Base-by-base conservation (phyloP, 108 stramenopile genomes). In the Skeletonema marinoi region DNA sequence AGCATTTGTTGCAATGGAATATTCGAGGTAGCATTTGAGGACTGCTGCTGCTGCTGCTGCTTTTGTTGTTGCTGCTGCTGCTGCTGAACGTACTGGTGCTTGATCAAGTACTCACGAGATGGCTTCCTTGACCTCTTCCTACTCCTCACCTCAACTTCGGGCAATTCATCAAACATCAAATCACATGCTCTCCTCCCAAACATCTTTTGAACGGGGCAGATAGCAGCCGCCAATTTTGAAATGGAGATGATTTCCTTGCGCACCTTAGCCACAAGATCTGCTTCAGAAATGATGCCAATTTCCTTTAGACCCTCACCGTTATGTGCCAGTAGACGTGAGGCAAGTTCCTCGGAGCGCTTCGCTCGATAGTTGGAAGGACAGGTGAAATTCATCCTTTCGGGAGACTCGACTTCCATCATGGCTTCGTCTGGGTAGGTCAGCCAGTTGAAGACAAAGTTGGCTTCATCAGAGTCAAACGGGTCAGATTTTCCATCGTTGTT, bases 1-100 rank as follows among this genome's bases (percentile, higher is more conserved):
- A 56, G 25, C 54, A 56, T 56, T 25, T 56, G 54, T 10, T 56
- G 21, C 8, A 56, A 25, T 2, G 54, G 4, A 17, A 51, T 51
- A 21, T 51, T 56, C 54, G 54, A 29, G 3, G 54, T 11, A 29
- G 54, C 7, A 56, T 10, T 48, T 64, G 48, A 63, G 31, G 17
- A 16, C 60, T 60, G 60, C 62, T 63, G 62, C 32, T 63, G 62
- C 62, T 32, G 62, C 3, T 63, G 62, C 60, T 60, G 2, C 3
- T 21, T 25, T 8, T 39, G 38, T 9, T 63, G 62, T 5, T 63
- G 62, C 62, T 64, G 63, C 36, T 64, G 63, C 63, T 64, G 63
- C 41, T 64, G 54, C 6, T 56, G 54, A 21, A 9, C 54, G 16
- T n/a, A 46, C 16, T 46, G 44, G 16, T n/a, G 44, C 44, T 46